Base-by-base conservation (phyloP, 768 basidiomycete species). In the Tricholoma sp. region DNA sequence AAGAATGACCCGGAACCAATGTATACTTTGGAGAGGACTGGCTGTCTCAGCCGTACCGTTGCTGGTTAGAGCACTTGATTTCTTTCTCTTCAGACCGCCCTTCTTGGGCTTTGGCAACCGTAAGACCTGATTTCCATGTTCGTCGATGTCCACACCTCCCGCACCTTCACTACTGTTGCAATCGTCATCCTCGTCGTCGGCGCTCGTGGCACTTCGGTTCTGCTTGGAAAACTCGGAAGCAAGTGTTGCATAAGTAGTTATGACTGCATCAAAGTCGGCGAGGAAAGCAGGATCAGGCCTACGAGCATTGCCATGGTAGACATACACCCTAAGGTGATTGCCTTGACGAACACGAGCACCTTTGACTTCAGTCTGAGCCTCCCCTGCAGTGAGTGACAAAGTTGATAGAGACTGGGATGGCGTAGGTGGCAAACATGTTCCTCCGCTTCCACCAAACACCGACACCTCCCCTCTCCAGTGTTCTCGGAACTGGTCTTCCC, bases 401-500 rank as follows among this genome's bases (percentile, higher is more conserved):
- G 70, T 67, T n/a, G 72, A 65, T 36, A 75, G 70, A 17, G 74
- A 66, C 41, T 73, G 70, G 15, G 70, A 71, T 37, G 67, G 60
- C 47, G 72, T 72, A n/a, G 75, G 62, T 11, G 70, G 67, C 15
- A 70, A 61, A 54, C 70, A 75, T 34, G 59, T 57, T 10, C 76
- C 77, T 37, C 87, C 86, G 37, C 77, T 80, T 11, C 94, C 94
- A 17, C 95, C 94, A 53, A 88, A 78, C 41, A 97, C 88, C 20
- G 78, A 77, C 3, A 97, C 94, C 54, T 87, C 83, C 7, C 94
- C 94, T 60, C 82, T 83, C 94, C 94, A 98, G 69, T 99, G 97
- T 67, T 99, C 97, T 56, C 89, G 84, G 66, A 99, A 93, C 70
- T 99, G 97, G 55, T 96, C 93, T 73, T 99, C 97, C 97, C 97